These are phyloP conservation scores for Pontederia crassipes DNA, from an alignment of 176 grass and related monocot genomes.

Conservation along the genomic window DNA sequence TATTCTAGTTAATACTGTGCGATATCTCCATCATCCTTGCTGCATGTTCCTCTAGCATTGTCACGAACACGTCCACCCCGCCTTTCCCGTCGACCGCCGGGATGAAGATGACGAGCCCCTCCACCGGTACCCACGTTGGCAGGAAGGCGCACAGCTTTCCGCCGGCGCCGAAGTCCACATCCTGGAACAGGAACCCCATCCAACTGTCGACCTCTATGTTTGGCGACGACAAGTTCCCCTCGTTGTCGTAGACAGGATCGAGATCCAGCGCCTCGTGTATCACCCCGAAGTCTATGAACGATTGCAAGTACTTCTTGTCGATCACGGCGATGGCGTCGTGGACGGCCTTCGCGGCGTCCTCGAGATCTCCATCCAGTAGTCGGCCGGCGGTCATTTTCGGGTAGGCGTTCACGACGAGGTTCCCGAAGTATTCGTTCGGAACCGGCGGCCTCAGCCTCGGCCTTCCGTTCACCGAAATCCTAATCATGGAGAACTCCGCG, in stretches of 20 bases:
- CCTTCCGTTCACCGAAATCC: conserved; percentile 31
- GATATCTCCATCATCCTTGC: conserved; percentile 17
- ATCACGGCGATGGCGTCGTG: conserved; percentile 16
- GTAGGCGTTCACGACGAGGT: conserved; percentile 34
- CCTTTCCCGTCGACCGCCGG: conserved; percentile 1
- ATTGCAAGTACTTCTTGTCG: conserved; percentile 32
- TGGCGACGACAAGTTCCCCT: conserved; percentile 19
- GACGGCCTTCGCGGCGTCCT: conserved; percentile 12
- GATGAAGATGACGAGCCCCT: conserved; percentile 18
- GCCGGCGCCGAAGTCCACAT: conserved; percentile 32
- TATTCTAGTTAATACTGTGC: not conserved
- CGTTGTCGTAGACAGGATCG: conserved; percentile 8
- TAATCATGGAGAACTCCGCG: conserved; percentile 11
- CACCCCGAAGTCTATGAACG: conserved; percentile 32
- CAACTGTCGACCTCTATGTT: conserved; percentile 47
- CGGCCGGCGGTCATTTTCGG: conserved; percentile 8
- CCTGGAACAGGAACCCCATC: conserved; percentile 36
- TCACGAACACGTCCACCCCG: conserved; percentile 19
- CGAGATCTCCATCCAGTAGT: conserved; percentile 5
- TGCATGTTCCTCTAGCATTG: conserved; percentile 17
- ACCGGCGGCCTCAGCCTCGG: conserved; percentile 8
- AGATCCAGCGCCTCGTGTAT: conserved; percentile 13
- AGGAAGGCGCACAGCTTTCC: conserved; percentile 15
- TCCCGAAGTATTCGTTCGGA: conserved; percentile 28
- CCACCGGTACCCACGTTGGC: conserved; percentile 17